Evolutionary conservation across 2,329 filamentous ascomycete genomes (phyloP), one percentile per base, ranked within the genome.

Genomic region (Ustulina deusta): DNA sequence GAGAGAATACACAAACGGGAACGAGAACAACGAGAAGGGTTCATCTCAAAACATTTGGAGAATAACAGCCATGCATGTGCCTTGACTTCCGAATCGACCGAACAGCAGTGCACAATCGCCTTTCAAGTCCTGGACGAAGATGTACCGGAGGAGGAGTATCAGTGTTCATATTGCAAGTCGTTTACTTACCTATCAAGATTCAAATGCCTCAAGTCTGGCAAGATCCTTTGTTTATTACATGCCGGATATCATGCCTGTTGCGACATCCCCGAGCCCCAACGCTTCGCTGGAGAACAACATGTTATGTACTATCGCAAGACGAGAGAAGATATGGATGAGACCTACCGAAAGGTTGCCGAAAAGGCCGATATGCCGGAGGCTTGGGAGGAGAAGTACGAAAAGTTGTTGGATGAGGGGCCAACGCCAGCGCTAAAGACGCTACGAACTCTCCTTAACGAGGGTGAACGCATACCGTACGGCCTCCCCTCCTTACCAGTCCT

Each of bases 401-500:
- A 90, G 76, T 83, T 94, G 61, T 86, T 98, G 69, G 91, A 94
- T 65, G 93, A 97, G 73, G 93, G 93, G 76, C 87, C 92, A 46
- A 92, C 88, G 59, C 96, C 96, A 65, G 90, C 94, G 66, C 86
- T 99, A 55, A 98, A 97, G 82, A 85, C 90, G 73, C 85, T 99
- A 74, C 91, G 95, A 71, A 89, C 90, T 56, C 85, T 99, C 63
- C 85, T 98, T 66, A 91, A 91, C 77, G 96, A 99, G 84, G 96
- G 96, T 79, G 96, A 99, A 82, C 94, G 93, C 80, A 97, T 99
- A 76, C 94, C 95, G 66, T 97, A 93, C 84, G 91, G 93, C 65
- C 87, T 99, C 69, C 89, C 90, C 72, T 94, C 93, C 70, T 86
- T 99, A 70, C 87, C 91, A 74, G 88, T 93, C 74, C 86, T 99